Conservation (phyloP, 2,329 filamentous ascomycete species). For the Tolypocladium cylindrosporum region DNA sequence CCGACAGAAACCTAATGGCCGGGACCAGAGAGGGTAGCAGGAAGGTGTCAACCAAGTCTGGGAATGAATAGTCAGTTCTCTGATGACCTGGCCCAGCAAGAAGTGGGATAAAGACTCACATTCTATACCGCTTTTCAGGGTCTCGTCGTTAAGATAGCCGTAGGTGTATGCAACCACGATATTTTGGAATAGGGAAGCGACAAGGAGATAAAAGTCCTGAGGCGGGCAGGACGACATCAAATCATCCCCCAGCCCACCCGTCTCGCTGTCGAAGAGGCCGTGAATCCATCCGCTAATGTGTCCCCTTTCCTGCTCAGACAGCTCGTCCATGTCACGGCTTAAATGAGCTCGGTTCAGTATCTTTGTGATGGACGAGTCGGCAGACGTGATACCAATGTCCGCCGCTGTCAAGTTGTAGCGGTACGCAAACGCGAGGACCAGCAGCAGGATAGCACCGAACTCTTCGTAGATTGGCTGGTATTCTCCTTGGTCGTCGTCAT, state of each 20-base stretch:
- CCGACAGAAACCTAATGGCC: slow-evolving; percentile 60
- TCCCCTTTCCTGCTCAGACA: slow-evolving; percentile 53
- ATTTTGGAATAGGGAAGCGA: slow-evolving; percentile 68
- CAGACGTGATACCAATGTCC: slow-evolving; percentile 51
- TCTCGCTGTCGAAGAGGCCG: slow-evolving; percentile 66
- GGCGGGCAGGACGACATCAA: slow-evolving; percentile 74
- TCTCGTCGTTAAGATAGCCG: slow-evolving; percentile 56
- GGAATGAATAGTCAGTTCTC: not conserved
- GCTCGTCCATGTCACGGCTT: slow-evolving; percentile 45
- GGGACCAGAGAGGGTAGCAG: slow-evolving; percentile 69
- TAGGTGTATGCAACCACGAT: slow-evolving; percentile 61
- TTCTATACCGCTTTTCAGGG: slow-evolving; percentile 65
- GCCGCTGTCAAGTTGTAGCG: slow-evolving; percentile 57
- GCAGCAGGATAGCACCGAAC: slow-evolving; percentile 65
- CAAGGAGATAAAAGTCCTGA: slow-evolving; percentile 71
- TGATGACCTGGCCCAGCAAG: not conserved
- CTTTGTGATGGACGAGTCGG: slow-evolving; percentile 59
- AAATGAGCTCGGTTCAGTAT: slow-evolving; percentile 51
- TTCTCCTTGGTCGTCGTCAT: slow-evolving; percentile 75
- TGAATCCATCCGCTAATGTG: slow-evolving; percentile 68
- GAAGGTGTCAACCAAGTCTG: slow-evolving; percentile 70
- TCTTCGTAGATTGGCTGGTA: slow-evolving; percentile 83
- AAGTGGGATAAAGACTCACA: slow-evolving; percentile 38
- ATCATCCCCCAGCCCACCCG: slow-evolving; percentile 65
- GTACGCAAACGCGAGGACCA: slow-evolving; percentile 65